Percentiles rank a stretch among this genome's conserved stretches.
phyloP scores from a whole-genome alignment of 768 basidiomycete genomes.

The Panaeolus cyanescens region DNA sequence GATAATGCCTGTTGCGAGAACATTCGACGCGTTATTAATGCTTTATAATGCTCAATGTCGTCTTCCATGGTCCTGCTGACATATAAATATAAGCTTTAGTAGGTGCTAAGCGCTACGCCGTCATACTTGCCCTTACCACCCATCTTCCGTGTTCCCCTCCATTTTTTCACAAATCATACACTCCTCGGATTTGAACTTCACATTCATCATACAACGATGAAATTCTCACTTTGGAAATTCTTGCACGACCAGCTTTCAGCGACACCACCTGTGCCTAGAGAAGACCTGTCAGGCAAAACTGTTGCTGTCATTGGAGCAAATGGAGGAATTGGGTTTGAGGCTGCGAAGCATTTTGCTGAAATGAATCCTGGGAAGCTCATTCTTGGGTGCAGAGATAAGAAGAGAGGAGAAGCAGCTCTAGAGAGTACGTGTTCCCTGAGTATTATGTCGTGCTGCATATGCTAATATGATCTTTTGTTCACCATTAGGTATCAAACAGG shows the following conservation, averaged over 20 bases:
- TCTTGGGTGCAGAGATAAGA: conserved; percentile 34
- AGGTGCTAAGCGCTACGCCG: too few species aligned
- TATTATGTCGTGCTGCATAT: not conserved
- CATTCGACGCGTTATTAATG: too few species aligned
- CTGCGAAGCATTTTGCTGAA: conserved; percentile 43
- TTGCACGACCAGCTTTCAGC: not conserved
- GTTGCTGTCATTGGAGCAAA: conserved; percentile 54
- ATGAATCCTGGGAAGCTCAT: conserved; percentile 43
- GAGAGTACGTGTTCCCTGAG: conserved; percentile 26
- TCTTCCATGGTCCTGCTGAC: too few species aligned
- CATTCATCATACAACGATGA: not conserved
- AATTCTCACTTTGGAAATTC: not conserved
- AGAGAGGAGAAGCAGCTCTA: conserved; percentile 34
- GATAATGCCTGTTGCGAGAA: too few species aligned
- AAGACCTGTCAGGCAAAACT: conserved; percentile 44
- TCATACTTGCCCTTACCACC: too few species aligned
- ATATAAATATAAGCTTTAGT: too few species aligned
- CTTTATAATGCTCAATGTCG: too few species aligned
- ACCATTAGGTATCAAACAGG: conserved; percentile 24
- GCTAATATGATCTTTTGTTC: not conserved
- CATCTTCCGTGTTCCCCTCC: too few species aligned
- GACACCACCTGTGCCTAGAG: conserved; percentile 27
- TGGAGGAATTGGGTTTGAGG: conserved; percentile 48
- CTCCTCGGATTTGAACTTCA: too few species aligned
- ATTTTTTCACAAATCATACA: too few species aligned